Evolutionary conservation across 306 rosid genomes (phyloP).

Genomic region (Quillaja saponaria): DNA sequence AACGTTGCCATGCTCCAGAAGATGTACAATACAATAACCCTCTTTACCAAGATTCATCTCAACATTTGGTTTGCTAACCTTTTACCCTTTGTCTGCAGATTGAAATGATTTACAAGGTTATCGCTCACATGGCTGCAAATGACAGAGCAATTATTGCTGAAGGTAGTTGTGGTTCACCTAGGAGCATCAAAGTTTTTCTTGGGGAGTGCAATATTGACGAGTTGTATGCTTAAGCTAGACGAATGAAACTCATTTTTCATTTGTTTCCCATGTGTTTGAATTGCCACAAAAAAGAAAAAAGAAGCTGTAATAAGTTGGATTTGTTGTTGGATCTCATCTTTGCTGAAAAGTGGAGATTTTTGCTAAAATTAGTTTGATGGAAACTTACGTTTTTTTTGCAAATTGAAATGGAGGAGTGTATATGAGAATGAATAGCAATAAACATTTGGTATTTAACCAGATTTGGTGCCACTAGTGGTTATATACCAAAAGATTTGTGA

Average conservation of each 20-base stretch:
- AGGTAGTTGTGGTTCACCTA: conserved; percentile 88
- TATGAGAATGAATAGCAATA: too few relatives aligned
- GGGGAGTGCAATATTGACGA: conserved; percentile 77
- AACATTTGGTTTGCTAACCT: background rate
- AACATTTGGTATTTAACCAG: too few relatives aligned
- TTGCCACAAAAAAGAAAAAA: conserved; percentile 18
- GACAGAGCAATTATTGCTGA: conserved; percentile 91
- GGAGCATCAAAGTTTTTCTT: conserved; percentile 78
- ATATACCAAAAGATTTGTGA: too few relatives aligned
- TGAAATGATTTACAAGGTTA: conserved; percentile 83
- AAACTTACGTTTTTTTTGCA: too few relatives aligned
- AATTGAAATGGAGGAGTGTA: too few relatives aligned
- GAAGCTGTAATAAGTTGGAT: conserved; percentile 36
- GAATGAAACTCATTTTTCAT: background rate
- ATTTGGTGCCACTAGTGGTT: too few relatives aligned
- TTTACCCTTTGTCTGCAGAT: conserved; percentile 44
- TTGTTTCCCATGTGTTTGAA: conserved; percentile 2
- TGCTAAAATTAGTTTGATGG: background rate
- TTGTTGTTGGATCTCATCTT: conserved; percentile 21
- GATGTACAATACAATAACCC: conserved; percentile 46
- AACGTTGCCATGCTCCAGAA: conserved; percentile 66
- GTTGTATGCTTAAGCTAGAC: conserved; percentile 41
- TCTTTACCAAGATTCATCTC: conserved; percentile 5
- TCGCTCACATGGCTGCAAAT: conserved; percentile 88
- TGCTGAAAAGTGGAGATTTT: conserved; percentile 29